Conservation (phyloP, 2,329 filamentous ascomycete species). For the Aspergillus amoenus region DNA sequence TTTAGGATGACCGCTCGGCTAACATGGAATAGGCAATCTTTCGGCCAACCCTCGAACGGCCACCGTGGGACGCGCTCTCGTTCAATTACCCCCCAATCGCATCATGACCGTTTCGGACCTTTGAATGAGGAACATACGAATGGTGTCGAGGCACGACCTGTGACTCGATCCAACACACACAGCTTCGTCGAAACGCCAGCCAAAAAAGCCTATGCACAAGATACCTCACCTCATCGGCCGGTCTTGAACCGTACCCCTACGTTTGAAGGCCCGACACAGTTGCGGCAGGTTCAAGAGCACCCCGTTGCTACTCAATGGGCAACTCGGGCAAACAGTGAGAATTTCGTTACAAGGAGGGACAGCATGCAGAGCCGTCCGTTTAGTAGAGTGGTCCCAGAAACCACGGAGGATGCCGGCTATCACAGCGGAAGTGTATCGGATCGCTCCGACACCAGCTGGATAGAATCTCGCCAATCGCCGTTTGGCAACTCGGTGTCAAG, state of each 20-base stretch:
- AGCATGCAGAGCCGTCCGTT: slow-evolving; percentile 48
- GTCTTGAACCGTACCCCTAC: slow-evolving; percentile 53
- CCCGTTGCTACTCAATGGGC: slow-evolving; percentile 47
- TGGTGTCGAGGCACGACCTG: slow-evolving; percentile 50
- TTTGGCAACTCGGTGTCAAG: slow-evolving; percentile 53
- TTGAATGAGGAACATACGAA: slow-evolving; percentile 56
- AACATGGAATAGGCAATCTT: slow-evolving; percentile 24
- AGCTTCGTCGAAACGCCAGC: slow-evolving; percentile 37
- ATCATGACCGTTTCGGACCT: slow-evolving; percentile 58
- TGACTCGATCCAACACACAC: slow-evolving; percentile 50
- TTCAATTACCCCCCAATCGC: slow-evolving; percentile 64
- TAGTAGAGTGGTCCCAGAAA: slow-evolving; percentile 44
- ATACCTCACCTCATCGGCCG: slow-evolving; percentile 47
- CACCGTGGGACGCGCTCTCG: slow-evolving; percentile 55
- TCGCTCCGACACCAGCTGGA: slow-evolving; percentile 48
- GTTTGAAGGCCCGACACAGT: slow-evolving; percentile 57
- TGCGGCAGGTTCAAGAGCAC: slow-evolving; percentile 50
- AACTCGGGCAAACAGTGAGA: slow-evolving; percentile 57
- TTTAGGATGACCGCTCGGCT: slow-evolving; percentile 14
- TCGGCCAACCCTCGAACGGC: slow-evolving; percentile 26
- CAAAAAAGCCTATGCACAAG: slow-evolving; percentile 43
- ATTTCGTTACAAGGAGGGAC: slow-evolving; percentile 48
- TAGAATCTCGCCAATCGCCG: slow-evolving; percentile 55
- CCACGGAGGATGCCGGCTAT: slow-evolving; percentile 53
- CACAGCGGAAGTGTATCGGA: slow-evolving; percentile 51